A percentile compares a stretch with the other conserved stretches of the same genome.
Evolutionary conservation across 495 filamentous ascomycete genomes (phyloP).

Genomic region (Lasiosphaeria miniovina): DNA sequence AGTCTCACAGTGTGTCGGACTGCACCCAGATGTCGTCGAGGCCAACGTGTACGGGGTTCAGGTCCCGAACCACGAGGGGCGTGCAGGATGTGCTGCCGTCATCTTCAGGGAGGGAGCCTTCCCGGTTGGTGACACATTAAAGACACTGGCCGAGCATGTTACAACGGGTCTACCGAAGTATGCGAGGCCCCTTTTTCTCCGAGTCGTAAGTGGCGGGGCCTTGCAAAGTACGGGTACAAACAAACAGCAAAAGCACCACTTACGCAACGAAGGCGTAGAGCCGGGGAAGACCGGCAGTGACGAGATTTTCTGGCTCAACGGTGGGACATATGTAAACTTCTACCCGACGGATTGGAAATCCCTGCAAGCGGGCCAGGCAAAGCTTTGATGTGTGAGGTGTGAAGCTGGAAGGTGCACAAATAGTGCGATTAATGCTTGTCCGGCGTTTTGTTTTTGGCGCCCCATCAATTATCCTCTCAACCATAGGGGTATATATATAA

Average conservation of each 20-base stretch:
- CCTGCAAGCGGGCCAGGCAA: constrained; percentile 65
- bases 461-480: too few relatives aligned
- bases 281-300: constrained; percentile 56
- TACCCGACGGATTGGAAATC: constrained; percentile 62
- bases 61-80: constrained; percentile 79
- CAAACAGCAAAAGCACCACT: constrained; percentile 75
- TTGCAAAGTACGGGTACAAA: constrained; percentile 76
- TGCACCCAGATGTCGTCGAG: constrained; percentile 65
- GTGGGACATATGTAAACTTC: constrained; percentile 66
- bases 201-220: constrained; percentile 50
- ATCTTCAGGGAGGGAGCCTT: constrained; percentile 44
- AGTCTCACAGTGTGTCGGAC: constrained; percentile 69
- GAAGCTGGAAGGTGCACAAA: too few relatives aligned
- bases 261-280: constrained; percentile 74
- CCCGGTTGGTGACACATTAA: constrained; percentile 44
- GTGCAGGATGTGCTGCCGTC: constrained; percentile 79
- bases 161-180: constrained; percentile 62
- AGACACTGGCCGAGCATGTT: constrained; percentile 58
- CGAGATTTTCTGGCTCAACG: constrained; percentile 63
- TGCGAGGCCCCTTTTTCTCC: constrained; percentile 74
- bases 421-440: too few relatives aligned
- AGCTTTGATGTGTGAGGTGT: constrained; percentile 47
- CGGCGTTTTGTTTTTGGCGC: too few relatives aligned
- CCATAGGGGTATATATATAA: too few relatives aligned
- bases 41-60: constrained; percentile 87